Evolutionary conservation across 2,329 filamentous ascomycete species (phyloP).

Genomic region (Clonostachys chloroleuca): DNA sequence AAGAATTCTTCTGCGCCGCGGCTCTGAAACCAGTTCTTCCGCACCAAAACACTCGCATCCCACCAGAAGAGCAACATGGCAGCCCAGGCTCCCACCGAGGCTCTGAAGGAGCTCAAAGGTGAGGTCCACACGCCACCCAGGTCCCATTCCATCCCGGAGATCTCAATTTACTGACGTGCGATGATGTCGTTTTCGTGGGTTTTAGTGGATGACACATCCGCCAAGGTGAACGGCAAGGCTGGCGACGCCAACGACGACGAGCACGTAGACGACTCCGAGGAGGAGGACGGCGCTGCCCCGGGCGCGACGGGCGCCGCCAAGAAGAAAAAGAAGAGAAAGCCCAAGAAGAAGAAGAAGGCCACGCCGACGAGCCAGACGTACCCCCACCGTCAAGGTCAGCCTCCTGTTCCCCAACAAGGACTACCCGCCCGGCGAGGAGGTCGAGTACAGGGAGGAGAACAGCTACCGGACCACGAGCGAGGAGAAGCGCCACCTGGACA

Average conservation of each 20-base stretch:
- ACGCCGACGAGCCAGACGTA: constrained; percentile 68
- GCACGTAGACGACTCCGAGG: constrained; percentile 44
- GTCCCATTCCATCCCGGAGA: not conserved
- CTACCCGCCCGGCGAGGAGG: constrained; percentile 74
- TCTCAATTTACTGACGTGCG: not conserved
- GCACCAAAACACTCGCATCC: not conserved
- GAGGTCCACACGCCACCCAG: constrained; percentile 2
- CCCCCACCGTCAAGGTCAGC: constrained; percentile 67
- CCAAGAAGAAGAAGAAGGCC: constrained; percentile 82
- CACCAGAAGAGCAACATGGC: constrained; percentile 26
- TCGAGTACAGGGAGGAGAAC: constrained; percentile 75
- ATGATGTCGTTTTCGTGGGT: constrained; percentile 5
- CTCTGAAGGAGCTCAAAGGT: constrained; percentile 39
- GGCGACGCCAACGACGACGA: constrained; percentile 28
- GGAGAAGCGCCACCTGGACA: constrained; percentile 79
- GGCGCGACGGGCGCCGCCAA: constrained; percentile 28
- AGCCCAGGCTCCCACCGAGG: constrained; percentile 34
- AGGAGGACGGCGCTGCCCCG: constrained; percentile 32
- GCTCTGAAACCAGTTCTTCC: too few species aligned
- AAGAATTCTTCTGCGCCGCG: too few species aligned
- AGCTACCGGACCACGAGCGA: constrained; percentile 73
- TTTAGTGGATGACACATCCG: constrained; percentile 35
- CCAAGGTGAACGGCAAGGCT: constrained; percentile 28
- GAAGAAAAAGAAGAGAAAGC: constrained; percentile 64
- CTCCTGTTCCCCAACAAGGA: constrained; percentile 68